Percentiles rank a stretch among this genome's conserved stretches.
Conservation (phyloP, 345 rosid genomes). For the Abelmoschus esculentus region DNA sequence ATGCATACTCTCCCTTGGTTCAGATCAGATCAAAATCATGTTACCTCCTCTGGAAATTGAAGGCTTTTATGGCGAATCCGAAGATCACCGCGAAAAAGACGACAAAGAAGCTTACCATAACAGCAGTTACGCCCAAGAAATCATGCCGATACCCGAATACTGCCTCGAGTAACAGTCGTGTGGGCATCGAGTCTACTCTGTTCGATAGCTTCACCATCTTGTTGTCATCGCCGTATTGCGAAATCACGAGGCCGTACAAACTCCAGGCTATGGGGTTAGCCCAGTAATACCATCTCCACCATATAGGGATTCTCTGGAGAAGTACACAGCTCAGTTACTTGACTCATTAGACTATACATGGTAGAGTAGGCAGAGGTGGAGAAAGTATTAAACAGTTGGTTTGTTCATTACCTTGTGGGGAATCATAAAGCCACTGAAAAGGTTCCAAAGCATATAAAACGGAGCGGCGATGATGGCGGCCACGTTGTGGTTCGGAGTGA, state of each 20-base stretch:
- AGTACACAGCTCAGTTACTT: background rate
- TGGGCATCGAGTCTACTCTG: constrained; percentile 40
- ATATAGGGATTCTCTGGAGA: constrained; percentile 80
- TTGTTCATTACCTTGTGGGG: constrained; percentile 63
- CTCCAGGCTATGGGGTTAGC: constrained; percentile 97
- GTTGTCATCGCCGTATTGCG: constrained; percentile 68
- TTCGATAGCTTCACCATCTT: constrained; percentile 48
- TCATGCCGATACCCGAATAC: constrained; percentile 76
- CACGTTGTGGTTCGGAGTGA: constrained; percentile 94
- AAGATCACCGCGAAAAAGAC: constrained; percentile 62
- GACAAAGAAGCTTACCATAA: constrained; percentile 64
- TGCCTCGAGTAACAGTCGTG: constrained; percentile 40
- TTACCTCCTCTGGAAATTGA: constrained; percentile 91
- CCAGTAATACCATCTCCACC: constrained; percentile 99
- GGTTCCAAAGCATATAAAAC: constrained; percentile 98
- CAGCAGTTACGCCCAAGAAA: constrained; percentile 59
- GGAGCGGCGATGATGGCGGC: constrained; percentile 91
- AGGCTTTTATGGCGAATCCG: constrained; percentile 74
- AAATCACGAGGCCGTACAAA: constrained; percentile 70
- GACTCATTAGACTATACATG: background rate
- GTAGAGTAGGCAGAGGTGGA: background rate
- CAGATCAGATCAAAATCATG: background rate
- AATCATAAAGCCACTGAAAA: constrained; percentile 96
- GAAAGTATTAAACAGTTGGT: background rate
- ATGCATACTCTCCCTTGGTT: background rate